These are phyloP conservation scores for Debaryomycetaceae sp. DNA, from an alignment of 1,139 yeast species.

Conservation along the genomic window DNA sequence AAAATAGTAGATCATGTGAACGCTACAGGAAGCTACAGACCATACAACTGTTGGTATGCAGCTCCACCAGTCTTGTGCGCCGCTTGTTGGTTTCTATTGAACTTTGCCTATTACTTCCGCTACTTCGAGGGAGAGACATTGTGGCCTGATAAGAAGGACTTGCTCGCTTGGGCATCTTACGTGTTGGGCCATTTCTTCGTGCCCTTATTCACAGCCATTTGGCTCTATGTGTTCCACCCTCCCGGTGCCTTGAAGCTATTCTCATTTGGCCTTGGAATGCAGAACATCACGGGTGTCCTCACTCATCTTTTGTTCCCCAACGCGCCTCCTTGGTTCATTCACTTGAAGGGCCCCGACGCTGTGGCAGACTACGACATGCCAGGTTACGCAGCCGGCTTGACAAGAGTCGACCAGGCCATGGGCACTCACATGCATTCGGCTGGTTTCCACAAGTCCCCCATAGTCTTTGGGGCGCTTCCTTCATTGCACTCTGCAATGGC, in stretches of 20 bases:
- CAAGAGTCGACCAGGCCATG: slow-evolving; percentile 58
- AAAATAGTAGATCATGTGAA: background rate
- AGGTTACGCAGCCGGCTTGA: slow-evolving; percentile 69
- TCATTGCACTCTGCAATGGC: slow-evolving; percentile 67
- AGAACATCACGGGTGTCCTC: slow-evolving; percentile 55
- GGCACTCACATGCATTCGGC: slow-evolving; percentile 60
- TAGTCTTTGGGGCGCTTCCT: slow-evolving; percentile 70
- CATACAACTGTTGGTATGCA: slow-evolving; percentile 17
- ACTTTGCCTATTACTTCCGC: slow-evolving; percentile 35
- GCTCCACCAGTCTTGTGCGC: slow-evolving; percentile 29
- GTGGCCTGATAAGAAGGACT: slow-evolving; percentile 34
- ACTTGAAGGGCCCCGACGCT: slow-evolving; percentile 52
- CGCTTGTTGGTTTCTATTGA: slow-evolving; percentile 38
- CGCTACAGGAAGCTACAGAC: background rate
- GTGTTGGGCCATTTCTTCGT: slow-evolving; percentile 58
- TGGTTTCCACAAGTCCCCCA: slow-evolving; percentile 65
- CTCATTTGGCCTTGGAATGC: slow-evolving; percentile 51
- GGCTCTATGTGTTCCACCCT: slow-evolving; percentile 63
- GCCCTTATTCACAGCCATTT: slow-evolving; percentile 61
- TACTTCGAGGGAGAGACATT: slow-evolving; percentile 16
- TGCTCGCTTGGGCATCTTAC: slow-evolving; percentile 58
- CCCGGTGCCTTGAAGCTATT: slow-evolving; percentile 57
- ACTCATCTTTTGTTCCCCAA: slow-evolving; percentile 62
- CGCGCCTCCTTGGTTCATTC: slow-evolving; percentile 73
- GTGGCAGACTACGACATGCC: slow-evolving; percentile 55